A percentile compares a stretch with the other conserved stretches of the same genome.
Evolutionary conservation across 176 grass and related monocot genomes (phyloP).

Genomic region (Dactylis glomerata): DNA sequence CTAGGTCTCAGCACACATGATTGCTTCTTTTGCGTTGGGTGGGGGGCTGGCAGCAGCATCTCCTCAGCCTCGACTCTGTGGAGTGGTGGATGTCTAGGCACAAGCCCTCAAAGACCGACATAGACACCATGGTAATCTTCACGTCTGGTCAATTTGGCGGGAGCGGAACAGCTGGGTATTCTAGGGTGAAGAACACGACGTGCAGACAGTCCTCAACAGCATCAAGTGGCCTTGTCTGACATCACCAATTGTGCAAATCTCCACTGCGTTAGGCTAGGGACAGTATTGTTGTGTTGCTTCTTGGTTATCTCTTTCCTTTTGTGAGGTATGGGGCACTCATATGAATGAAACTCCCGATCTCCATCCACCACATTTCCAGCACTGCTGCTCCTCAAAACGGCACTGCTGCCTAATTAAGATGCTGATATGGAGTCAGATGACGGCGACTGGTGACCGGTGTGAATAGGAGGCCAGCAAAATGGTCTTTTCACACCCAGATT

Average conservation of each 20-base stretch:
- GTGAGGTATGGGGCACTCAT: not conserved
- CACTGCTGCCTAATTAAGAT: not conserved
- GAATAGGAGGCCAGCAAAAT: not conserved
- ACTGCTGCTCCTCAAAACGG: not conserved
- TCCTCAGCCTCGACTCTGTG: not conserved
- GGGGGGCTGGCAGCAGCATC: not conserved
- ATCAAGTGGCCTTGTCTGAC: not conserved
- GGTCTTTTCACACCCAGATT: not conserved
- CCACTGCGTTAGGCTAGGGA: not conserved
- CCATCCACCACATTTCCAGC: not conserved
- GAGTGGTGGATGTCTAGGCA: not conserved
- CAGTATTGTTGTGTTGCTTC: not conserved
- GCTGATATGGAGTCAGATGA: not conserved
- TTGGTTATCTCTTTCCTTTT: not conserved
- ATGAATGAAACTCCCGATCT: not conserved
- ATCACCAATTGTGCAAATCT: not conserved
- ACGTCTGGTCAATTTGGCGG: not conserved
- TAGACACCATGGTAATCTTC: not conserved
- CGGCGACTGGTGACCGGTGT: not conserved
- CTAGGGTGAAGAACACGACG: not conserved
- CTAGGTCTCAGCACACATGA: not conserved
- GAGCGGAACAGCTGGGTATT: not conserved
- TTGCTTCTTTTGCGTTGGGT: not conserved
- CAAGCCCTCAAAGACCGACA: not conserved
- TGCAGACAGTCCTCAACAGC: not conserved